Evolutionary conservation across 169 alveolate species (phyloP), one percentile per base, ranked within the genome.

Genomic region (Babesia ovata): DNA sequence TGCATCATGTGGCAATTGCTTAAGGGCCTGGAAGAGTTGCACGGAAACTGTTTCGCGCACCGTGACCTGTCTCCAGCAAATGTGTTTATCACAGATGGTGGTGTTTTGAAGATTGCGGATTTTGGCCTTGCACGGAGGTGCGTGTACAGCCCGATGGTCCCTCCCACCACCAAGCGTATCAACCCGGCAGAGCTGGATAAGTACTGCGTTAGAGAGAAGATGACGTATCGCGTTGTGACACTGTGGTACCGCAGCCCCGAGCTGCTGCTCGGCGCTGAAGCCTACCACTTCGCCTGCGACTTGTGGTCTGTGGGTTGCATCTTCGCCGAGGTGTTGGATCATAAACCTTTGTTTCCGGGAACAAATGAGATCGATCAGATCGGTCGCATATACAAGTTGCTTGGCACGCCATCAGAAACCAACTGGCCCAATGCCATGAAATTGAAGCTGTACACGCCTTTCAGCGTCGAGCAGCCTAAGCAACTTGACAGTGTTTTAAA

Each of bases 241-340:
- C 92, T 96, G 65, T 96, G 98, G 99, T 96, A 96, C 79, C 66
- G 99, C 67, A 94, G 98, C 4, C 99, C 99, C 0, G 99, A 97
- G 90, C 95, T 95, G 33, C 91, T 96, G 61, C 88, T 92, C 73
- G 96, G 97, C 22, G 94, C 98, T 24, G 92, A 91, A 26, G 57
- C 91, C 52, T 96, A 96, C 72, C 93, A 94, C 28, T 86, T 90
- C 59, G 94, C 98, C 0, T 94, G 96, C 60, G 99, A 96, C 81
- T 90, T 96, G 77, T 96, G 99, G 98, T 86, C 96, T 49, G 93
- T 90, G 12, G 99, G 98, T 6, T 95, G 98, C 69, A 93, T 95
- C 16, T 94, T 94, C 82, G 98, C 97, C n/a, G 98, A 95, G 79
- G 85, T 95, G 28, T 73, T 93, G 29, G 58, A 85, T 24, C 93